phyloP scores from a whole-genome alignment of 306 rosid genomes.

The Abrus precatorius region DNA sequence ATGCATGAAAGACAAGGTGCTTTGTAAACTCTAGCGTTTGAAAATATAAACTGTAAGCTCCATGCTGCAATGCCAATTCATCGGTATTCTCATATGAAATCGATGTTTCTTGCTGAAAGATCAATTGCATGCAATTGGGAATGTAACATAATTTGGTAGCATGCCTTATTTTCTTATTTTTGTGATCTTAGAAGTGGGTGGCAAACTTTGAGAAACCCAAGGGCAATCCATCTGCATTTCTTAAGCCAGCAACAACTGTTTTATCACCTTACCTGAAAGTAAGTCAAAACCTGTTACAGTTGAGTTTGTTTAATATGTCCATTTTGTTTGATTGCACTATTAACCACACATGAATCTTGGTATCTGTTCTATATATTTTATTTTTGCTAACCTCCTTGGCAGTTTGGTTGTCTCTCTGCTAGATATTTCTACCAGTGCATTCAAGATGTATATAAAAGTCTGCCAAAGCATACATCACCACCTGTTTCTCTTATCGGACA shows the following conservation, averaged over 20 bases:
- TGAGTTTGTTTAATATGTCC: constrained; percentile 22
- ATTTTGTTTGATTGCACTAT: constrained; percentile 28
- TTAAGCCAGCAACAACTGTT: constrained; percentile 85
- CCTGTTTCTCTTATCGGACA: constrained; percentile 95
- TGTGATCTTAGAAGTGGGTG: constrained; percentile 74
- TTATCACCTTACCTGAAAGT: constrained; percentile 95
- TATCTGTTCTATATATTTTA: background rate
- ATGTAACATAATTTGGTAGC: constrained; percentile 28
- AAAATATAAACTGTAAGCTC: constrained; percentile 8
- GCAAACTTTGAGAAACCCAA: constrained; percentile 94
- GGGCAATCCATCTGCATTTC: constrained; percentile 90
- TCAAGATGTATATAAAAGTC: constrained; percentile 70
- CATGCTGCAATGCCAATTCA: constrained; percentile 1
- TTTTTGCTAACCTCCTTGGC: constrained; percentile 52
- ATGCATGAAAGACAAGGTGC: constrained; percentile 74
- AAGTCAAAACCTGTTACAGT: constrained; percentile 50
- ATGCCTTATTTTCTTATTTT: constrained; percentile 17
- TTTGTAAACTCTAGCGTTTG: background rate
- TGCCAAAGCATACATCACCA: constrained; percentile 75
- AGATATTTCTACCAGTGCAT: constrained; percentile 85
- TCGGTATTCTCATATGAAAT: background rate
- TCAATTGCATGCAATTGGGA: constrained; percentile 30
- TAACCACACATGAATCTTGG: background rate
- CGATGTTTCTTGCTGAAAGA: constrained; percentile 38
- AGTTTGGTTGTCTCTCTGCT: constrained; percentile 97